Conservation (phyloP, 257 asterid species). For the Forsythia suspensa region DNA sequence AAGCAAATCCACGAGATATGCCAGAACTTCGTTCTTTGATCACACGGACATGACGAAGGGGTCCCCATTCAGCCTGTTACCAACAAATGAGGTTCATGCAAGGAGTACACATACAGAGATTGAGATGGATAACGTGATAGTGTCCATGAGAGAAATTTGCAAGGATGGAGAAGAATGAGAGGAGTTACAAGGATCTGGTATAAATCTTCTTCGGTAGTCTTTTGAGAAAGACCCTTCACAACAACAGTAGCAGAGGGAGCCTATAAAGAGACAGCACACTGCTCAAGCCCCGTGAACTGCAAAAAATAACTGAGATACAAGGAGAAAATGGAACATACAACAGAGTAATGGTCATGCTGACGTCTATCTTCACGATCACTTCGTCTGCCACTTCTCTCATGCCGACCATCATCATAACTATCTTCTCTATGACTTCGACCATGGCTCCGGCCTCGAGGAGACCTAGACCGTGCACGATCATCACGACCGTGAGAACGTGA, state of each 20-base stretch:
- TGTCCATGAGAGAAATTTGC: conserved; percentile 13
- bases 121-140: conserved; percentile 4
- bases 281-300: conserved; percentile 24
- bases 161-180: conserved; percentile 16
- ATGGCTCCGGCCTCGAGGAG: conserved; percentile 83
- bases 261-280: conserved; percentile 39
- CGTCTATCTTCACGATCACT: conserved; percentile 81
- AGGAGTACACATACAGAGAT: neutral
- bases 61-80: conserved; percentile 96
- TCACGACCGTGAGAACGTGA: conserved; percentile 77
- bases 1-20: conserved; percentile 95
- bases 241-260: conserved; percentile 96
- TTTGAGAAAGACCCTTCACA: conserved; percentile 94
- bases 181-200: conserved; percentile 79
- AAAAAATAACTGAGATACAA: conserved; percentile 12
- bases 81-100: conserved; percentile 12
- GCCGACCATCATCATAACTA: conserved; percentile 74
- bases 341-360: conserved; percentile 60
- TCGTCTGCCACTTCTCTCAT: conserved; percentile 74
- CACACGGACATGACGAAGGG: conserved; percentile 94
- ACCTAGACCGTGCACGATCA: conserved; percentile 80
- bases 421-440: conserved; percentile 85
- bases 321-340: conserved; percentile 42
- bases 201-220: conserved; percentile 95
- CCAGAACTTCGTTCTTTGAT: conserved; percentile 95